Evolutionary conservation across 805 yeast species (phyloP).

Genomic region (Nakazawaea anatomiae): DNA sequence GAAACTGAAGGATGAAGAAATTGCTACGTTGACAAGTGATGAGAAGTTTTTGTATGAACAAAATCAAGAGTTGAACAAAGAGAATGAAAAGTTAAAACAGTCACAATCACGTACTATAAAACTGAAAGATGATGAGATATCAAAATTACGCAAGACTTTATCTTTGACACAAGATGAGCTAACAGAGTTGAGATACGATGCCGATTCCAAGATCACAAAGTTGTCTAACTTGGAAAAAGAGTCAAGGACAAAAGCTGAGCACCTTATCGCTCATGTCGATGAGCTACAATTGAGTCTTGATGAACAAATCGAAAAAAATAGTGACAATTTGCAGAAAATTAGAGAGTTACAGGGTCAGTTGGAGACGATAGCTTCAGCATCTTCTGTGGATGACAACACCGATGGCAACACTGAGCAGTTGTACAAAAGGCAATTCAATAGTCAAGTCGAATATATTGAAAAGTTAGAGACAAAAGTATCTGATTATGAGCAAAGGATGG

Average conservation of each 20-base stretch:
- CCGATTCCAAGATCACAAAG: neutral
- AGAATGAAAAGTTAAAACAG: neutral
- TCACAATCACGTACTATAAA: neutral
- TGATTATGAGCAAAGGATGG: neutral
- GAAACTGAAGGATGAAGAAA: slow-evolving; percentile 5
- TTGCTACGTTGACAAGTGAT: neutral
- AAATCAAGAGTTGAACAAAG: slow-evolving; percentile 3
- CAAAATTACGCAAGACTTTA: neutral
- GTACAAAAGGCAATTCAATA: slow-evolving; percentile 1
- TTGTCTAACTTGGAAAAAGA: neutral
- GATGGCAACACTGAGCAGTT: slow-evolving; percentile 1
- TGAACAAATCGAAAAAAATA: neutral
- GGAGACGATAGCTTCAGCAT: neutral
- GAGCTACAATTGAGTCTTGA: neutral
- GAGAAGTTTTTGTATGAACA: slow-evolving; percentile 7
- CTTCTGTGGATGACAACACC: neutral
- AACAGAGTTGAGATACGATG: neutral
- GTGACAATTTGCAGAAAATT: neutral
- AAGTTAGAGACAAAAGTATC: neutral
- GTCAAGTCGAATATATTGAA: neutral
- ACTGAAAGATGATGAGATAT: neutral
- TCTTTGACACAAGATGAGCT: slow-evolving; percentile 1
- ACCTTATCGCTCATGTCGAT: neutral
- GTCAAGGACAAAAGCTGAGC: neutral
- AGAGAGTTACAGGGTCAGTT: neutral